Base-by-base conservation (phyloP, 192 early-diverging fungal genomes). In the Coemansia sp. region DNA sequence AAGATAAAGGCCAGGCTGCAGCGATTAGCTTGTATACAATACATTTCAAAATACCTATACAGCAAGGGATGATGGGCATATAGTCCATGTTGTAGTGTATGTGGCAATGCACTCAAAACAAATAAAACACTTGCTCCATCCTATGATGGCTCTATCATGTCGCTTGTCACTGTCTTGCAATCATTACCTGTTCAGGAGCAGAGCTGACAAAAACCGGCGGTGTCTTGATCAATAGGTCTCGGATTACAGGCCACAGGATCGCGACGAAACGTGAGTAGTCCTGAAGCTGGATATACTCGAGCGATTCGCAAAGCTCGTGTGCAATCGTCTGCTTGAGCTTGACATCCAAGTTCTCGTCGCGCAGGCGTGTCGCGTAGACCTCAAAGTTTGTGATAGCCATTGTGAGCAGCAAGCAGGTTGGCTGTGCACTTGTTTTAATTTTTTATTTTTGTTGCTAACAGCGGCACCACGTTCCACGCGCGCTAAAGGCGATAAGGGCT, bases 271-370 rank as follows among this genome's bases (percentile, higher is more conserved):
- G 84, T 25, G 87, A 85, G 71, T 93, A 92, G 67, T 99, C 95
- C 39, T 87, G 83, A 2, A 90, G 84, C 75, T 97, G 96, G 59
- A 92, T 90, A 33, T 91, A 83, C 72, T 99, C 96, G 2, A 97
- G 90, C 28, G 92, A 92, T 66, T 99, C 95, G 66, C 92, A 81
- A 4, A 99, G 83, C 68, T 96, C 95, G 52, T 79, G 87, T 2
- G 90, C 91, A 63, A 94, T 93, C 25, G 87, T 89, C 40, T 90
- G 74, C 71, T 95, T 95, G 31, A 93, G 83, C 62, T 82, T 82
- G 16, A 77, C 46, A 59, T 85, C 90, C 34, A 70, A 71, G 51
- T 57, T 61, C 30, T 81, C 79, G 66, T 85, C 84, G 58, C 73
- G 75, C 66, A 85, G 59, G 34, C 84, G 78, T 59, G 84, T 77